Evolutionary conservation across 306 rosid species (phyloP).

Genomic region (peach (Prunus persica)): DNA sequence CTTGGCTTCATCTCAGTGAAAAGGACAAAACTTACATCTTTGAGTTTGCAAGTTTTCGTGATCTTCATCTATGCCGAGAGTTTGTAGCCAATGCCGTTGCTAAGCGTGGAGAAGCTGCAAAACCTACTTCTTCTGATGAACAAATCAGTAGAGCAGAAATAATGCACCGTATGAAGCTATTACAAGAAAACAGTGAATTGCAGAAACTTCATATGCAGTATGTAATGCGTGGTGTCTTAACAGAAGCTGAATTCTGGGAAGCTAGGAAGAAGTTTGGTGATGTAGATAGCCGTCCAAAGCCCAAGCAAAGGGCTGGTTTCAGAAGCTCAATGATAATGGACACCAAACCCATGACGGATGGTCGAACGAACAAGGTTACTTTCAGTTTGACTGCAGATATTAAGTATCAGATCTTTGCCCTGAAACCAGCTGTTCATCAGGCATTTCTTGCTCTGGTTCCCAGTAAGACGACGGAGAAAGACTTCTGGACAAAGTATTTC

Average conservation of each 20-base stretch:
- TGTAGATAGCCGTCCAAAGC: slow-evolving; percentile 59
- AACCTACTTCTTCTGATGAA: slow-evolving; percentile 34
- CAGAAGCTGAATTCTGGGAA: slow-evolving; percentile 97
- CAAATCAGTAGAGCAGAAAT: slow-evolving; percentile 73
- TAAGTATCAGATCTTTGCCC: slow-evolving; percentile 90
- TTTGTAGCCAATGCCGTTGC: slow-evolving; percentile 60
- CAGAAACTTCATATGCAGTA: slow-evolving; percentile 88
- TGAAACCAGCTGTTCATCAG: slow-evolving; percentile 94
- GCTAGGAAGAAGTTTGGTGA: slow-evolving; percentile 90
- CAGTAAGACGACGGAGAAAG: slow-evolving; percentile 81
- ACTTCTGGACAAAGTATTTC: slow-evolving; percentile 92
- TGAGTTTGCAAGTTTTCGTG: slow-evolving; percentile 72
- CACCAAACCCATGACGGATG: slow-evolving; percentile 83
- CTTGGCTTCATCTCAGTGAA: slow-evolving; percentile 73
- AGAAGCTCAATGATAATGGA: slow-evolving; percentile 89
- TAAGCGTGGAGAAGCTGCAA: slow-evolving; percentile 48
- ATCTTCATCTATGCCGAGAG: slow-evolving; percentile 84
- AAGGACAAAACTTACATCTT: slow-evolving; percentile 84
- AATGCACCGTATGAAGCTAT: slow-evolving; percentile 72
- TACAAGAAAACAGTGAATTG: slow-evolving; percentile 86
- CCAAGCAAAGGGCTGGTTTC: slow-evolving; percentile 77
- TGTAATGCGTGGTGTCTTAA: slow-evolving; percentile 74
- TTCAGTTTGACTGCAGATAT: slow-evolving; percentile 92
- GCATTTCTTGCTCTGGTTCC: slow-evolving; percentile 84
- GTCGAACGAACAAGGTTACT: slow-evolving; percentile 93